phyloP scores from a whole-genome alignment of 2,329 filamentous ascomycete genomes.

The Calonectria pseudoreteaudii region DNA sequence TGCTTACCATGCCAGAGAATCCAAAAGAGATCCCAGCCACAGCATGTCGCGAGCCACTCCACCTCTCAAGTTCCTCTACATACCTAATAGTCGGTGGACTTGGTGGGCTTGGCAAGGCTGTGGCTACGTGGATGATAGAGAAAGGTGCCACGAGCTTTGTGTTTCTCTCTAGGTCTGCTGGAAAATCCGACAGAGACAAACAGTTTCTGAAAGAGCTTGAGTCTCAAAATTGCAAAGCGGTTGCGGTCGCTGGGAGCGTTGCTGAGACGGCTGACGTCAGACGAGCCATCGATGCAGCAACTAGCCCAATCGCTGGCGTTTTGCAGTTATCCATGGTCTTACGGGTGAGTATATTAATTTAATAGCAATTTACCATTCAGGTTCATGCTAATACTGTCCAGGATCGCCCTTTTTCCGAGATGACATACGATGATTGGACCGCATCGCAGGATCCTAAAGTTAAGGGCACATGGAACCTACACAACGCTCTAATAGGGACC shows the following conservation, averaged over 20 bases:
- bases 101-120: slow-evolving; percentile 36
- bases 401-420: slow-evolving; percentile 39
- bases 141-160: slow-evolving; percentile 17
- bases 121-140: slow-evolving; percentile 33
- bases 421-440: slow-evolving; percentile 49
- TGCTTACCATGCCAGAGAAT: slow-evolving; percentile 35
- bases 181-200: background rate
- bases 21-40: background rate
- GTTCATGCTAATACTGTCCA: background rate
- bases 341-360: background rate
- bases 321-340: slow-evolving; percentile 19
- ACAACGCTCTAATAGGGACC: slow-evolving; percentile 26
- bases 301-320: slow-evolving; percentile 7
- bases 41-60: too few species aligned
- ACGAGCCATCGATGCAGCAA: slow-evolving; percentile 28
- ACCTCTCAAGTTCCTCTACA: background rate
- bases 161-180: slow-evolving; percentile 27
- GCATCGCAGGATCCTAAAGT: slow-evolving; percentile 45
- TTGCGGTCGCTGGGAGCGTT: slow-evolving; percentile 48
- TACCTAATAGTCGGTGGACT: slow-evolving; percentile 39
- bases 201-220: slow-evolving; percentile 39
- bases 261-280: slow-evolving; percentile 42
- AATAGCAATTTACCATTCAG: too few species aligned
- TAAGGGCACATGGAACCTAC: slow-evolving; percentile 50
- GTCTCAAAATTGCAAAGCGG: slow-evolving; percentile 37